Evolutionary conservation across 441 rosid genomes (phyloP).

Genomic region (Rhodomyrtus psidioides): DNA sequence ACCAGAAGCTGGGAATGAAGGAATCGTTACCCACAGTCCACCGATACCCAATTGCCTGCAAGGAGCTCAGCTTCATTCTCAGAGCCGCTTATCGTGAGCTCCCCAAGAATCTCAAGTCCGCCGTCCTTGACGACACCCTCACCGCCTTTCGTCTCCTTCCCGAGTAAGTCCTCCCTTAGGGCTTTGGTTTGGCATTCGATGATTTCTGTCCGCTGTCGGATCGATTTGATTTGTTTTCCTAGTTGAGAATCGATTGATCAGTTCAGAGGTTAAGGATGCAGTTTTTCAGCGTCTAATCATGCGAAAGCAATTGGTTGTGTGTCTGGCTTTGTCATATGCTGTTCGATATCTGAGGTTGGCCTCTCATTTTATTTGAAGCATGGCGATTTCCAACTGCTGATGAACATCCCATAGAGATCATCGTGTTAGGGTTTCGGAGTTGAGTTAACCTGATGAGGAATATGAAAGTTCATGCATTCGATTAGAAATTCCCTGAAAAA

Average conservation of each 20-base stretch:
- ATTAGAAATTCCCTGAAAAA: neutral
- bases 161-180: conserved; percentile 22
- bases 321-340: neutral
- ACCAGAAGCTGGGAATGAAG: conserved; percentile 33
- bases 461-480: neutral
- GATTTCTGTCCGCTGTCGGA: neutral
- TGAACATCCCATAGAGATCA: neutral
- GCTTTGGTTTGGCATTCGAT: neutral
- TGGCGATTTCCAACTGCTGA: neutral
- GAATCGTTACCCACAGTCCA: conserved; percentile 41
- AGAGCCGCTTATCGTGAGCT: conserved; percentile 36
- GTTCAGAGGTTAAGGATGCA: neutral
- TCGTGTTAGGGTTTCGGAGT: neutral
- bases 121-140: conserved; percentile 56
- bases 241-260: neutral
- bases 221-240: neutral
- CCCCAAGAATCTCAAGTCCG: conserved; percentile 56
- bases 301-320: neutral
- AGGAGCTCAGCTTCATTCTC: conserved; percentile 58
- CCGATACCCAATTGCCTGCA: conserved; percentile 56
- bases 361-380: neutral
- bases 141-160: conserved; percentile 75
- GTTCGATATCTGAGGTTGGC: neutral
- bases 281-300: neutral
- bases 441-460: neutral